These are phyloP conservation scores for Sporothrix globosa DNA, from an alignment of 2,329 filamentous ascomycete species.

Conservation along the genomic window DNA sequence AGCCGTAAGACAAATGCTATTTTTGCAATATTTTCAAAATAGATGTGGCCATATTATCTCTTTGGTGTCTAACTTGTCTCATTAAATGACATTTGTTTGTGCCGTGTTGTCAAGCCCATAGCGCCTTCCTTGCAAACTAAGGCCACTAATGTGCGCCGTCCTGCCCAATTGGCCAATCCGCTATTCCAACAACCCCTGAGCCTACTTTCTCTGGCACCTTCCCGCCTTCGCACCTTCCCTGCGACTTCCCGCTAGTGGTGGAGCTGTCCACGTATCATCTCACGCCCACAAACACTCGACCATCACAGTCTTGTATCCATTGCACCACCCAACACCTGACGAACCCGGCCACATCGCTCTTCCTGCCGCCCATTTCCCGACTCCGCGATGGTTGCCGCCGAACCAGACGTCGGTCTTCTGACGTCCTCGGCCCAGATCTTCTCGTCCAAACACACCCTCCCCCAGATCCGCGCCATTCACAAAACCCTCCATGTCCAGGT, in stretches of 20 bases:
- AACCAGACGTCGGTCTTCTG: constrained; percentile 51
- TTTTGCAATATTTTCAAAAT: neutral
- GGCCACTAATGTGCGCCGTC: neutral
- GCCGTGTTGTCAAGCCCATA: constrained; percentile 1
- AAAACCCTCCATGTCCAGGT: constrained; percentile 61
- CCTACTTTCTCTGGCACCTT: neutral
- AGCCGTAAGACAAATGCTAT: neutral
- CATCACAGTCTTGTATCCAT: neutral
- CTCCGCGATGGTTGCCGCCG: constrained; percentile 44
- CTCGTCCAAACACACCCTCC: constrained; percentile 58
- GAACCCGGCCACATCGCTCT: neutral
- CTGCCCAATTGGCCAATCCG: constrained; percentile 24
- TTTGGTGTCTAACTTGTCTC: too few relatives aligned
- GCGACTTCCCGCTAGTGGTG: constrained; percentile 1
- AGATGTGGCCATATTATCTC: neutral
- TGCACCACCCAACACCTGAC: too few relatives aligned
- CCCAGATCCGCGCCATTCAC: constrained; percentile 66
- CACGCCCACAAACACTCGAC: neutral
- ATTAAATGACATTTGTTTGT: too few relatives aligned
- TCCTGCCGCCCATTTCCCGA: neutral
- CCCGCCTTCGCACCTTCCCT: neutral
- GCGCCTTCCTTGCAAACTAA: constrained; percentile 13
- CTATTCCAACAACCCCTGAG: neutral
- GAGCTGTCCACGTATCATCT: constrained; percentile 30
- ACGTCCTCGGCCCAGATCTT: constrained; percentile 60